Conservation (phyloP, 2,329 filamentous ascomycete species). For the Nemania abortiva region DNA sequence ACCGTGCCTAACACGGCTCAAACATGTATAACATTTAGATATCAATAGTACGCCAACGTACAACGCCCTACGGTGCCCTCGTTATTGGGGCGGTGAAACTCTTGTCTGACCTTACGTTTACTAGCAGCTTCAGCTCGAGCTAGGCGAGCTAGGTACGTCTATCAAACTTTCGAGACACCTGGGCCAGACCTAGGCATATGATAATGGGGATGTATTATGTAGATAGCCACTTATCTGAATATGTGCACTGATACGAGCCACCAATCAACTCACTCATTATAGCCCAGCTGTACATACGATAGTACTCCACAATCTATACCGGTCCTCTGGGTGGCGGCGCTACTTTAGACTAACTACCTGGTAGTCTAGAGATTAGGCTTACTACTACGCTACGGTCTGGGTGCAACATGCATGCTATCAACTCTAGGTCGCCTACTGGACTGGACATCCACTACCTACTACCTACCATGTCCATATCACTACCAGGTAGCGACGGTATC, state of each 20-base stretch:
- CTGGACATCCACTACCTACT: not conserved
- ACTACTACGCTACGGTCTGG: not conserved
- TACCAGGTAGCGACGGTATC: slow-evolving; percentile 10
- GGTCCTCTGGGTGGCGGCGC: not conserved
- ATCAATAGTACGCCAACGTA: not conserved
- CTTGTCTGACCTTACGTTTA: not conserved
- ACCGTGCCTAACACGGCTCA: not conserved
- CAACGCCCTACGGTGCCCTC: not conserved
- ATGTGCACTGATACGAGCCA: not conserved
- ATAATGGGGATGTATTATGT: no score
- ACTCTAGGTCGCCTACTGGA: not conserved
- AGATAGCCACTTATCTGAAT: not conserved
- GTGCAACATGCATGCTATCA: not conserved
- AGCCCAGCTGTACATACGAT: not conserved
- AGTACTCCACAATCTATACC: slow-evolving; percentile 6
- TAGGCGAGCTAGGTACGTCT: no score
- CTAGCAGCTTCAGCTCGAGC: no score
- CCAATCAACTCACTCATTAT: not conserved
- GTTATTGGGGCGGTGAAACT: not conserved
- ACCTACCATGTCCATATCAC: slow-evolving; percentile 14
- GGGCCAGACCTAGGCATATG: no score
- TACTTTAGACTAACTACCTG: not conserved
- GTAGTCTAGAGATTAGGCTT: slow-evolving; percentile 4
- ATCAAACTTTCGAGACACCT: no score
- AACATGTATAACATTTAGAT: no score